Evolutionary conservation across 2,329 filamentous ascomycete genomes (phyloP), one percentile per base, ranked within the genome.

Genomic region (Clarireedia hainanense): DNA sequence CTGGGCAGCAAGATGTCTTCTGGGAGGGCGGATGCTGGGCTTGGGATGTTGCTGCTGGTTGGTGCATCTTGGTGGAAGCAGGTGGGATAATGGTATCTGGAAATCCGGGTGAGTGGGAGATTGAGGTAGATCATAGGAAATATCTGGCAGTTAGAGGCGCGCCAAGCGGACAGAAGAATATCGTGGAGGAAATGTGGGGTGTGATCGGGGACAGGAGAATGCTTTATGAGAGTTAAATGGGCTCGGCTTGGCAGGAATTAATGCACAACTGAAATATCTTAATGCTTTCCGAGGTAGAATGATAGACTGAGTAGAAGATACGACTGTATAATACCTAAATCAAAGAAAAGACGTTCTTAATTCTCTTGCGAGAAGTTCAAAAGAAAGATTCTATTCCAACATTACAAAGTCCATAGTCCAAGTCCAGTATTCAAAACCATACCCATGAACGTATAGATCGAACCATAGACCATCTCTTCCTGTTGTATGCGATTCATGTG

Each of bases 11-110:
- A 26, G 88, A 92, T 68, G 65, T 82, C 23, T 92, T 89, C 69
- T 92, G 88, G 88, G 88, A 92, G 72, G 87, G 85, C 39, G 88
- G 89, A 0, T 90, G 86, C 70, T 92, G 87, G 80, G 86, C 88
- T 1, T 92, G 88, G 88, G 88, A 92, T 69, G 88, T 92, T 2
- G 89, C 86, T 67, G 89, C 89, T 5, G 88, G 84, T 0, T 91
- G 88, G 88, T 83, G 85, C 57, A 85, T 92, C 58, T 73, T 92
- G 26, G 73, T 74, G 30, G 88, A 92, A 74, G 86, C 88, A 0
- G 89, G 88, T 0, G 88, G 88, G 0, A 74, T 81, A 51, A 81
- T 92, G 75, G 86, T 79, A 6, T 79, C 85, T 67, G 86, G 83
- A 4, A 91, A 91, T 68, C 83, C 86, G 0, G 88, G 86, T 0